Percentiles rank a stretch among this genome's conserved stretches.
phyloP scores from a whole-genome alignment of 768 basidiomycete genomes.

The Gloeostereum incarnatum region DNA sequence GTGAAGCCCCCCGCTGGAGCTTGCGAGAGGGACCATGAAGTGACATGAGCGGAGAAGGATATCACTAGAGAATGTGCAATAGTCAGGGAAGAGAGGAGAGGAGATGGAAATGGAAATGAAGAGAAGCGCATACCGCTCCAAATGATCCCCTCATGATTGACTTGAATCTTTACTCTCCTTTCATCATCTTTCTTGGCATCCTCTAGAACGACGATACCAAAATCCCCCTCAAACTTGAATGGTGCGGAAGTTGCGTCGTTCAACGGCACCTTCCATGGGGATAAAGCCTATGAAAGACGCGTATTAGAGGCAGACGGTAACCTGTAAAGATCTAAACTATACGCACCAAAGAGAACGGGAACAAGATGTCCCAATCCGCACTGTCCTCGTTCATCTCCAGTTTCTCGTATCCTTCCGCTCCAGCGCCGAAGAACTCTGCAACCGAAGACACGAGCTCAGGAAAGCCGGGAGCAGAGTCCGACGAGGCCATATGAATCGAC shows the following conservation, averaged over 20 bases:
- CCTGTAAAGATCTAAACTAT: neutral
- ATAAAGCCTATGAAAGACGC: no score
- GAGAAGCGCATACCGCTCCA: conserved; percentile 57
- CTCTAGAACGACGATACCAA: conserved; percentile 50
- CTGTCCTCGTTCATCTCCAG: conserved; percentile 66
- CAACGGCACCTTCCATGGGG: no score
- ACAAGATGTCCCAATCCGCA: conserved; percentile 81
- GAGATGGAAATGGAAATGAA: neutral
- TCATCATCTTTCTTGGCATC: conserved; percentile 41
- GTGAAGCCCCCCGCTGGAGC: conserved; percentile 67
- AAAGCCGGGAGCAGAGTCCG: conserved; percentile 79
- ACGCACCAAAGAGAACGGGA: conserved; percentile 69
- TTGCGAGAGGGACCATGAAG: conserved; percentile 76
- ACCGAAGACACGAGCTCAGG: conserved; percentile 51
- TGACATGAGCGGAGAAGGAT: conserved; percentile 85
- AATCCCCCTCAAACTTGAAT: conserved; percentile 17
- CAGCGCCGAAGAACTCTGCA: conserved; percentile 46
- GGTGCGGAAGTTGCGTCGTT: neutral
- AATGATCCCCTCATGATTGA: conserved; percentile 75
- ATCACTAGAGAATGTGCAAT: conserved; percentile 37
- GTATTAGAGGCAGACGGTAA: neutral
- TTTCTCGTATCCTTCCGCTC: neutral
- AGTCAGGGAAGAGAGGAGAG: neutral
- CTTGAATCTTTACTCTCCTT: conserved; percentile 59
- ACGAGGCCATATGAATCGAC: conserved; percentile 70